Evolutionary conservation across 257 asterid genomes (phyloP), one percentile per base, ranked within the genome.

Genomic region (Ajuga chamaepitys): DNA sequence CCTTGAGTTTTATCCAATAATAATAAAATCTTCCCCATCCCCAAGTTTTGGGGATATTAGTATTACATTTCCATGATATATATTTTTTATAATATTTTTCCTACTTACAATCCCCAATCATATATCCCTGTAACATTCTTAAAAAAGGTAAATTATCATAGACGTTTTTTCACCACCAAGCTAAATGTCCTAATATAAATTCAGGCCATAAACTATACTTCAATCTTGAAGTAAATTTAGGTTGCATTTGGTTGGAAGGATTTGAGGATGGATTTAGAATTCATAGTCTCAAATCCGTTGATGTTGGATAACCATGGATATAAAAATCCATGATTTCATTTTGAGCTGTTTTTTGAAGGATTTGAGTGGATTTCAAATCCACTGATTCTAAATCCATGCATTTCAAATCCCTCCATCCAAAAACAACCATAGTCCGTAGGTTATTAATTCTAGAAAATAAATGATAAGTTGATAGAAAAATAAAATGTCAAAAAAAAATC

Each of bases 1-100:
- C 45, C n/a, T 61, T 57, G 38, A 17, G 28, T 37, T 60, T 41
- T 30, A 67, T 60, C 58, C 63, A 25, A 35, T 38, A 7, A 70
- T 13, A 58, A 58, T 38, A 7, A 41, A 61, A 25, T n/a, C 9
- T 48, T 13, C 52, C 58, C 46, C 34, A 44, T 13, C 52, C 58
- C 46, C 34, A 44, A 54, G 66, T 9, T 9, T 14, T 32, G 54
- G n/a, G 41, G 5, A 24, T 13, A 45, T 32, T 63, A 54, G 4
- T n/a, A 20, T 21, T 53, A 53, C 26, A 41, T 28, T 35, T 26
- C 34, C 25, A 41, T 18, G 38, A 21, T 12, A 28, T 28, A 28
- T 28, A 5, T 28, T 5, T 9, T 20, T n/a, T 67, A 24, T 59
- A 26, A 25, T 40, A 18, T 9, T 25, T 56, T 62, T 28, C 37